Evolutionary conservation across 148 eudicot species (phyloP).

Genomic region (Tetragonia tetragonoides): DNA sequence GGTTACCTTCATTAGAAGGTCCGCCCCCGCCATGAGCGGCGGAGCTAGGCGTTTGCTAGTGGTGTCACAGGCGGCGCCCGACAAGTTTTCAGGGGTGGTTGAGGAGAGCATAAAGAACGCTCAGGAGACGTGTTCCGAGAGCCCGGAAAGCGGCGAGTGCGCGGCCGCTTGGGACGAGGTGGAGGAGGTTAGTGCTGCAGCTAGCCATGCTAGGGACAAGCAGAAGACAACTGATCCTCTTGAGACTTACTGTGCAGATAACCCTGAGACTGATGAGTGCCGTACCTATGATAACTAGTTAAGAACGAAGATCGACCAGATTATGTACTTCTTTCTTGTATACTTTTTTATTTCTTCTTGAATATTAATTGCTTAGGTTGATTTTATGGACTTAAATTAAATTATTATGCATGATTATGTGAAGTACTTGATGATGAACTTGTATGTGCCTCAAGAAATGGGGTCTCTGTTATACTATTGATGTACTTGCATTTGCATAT

Average conservation of each 20-base stretch:
- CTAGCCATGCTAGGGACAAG: slow-evolving; percentile 82
- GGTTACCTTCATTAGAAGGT: slow-evolving; percentile 17
- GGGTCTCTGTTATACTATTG: no score
- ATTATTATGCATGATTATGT: no score
- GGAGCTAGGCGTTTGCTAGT: slow-evolving; percentile 28
- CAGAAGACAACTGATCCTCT: slow-evolving; percentile 63
- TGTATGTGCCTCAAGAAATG: no score
- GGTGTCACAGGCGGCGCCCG: slow-evolving; percentile 52
- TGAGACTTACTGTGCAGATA: slow-evolving; percentile 77
- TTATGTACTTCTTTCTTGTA: slow-evolving; percentile 15
- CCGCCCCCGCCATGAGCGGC: slow-evolving; percentile 31
- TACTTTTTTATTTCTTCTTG: slow-evolving; percentile 1
- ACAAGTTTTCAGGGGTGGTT: slow-evolving; percentile 58
- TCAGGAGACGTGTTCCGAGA: slow-evolving; percentile 63
- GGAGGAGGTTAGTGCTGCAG: slow-evolving; percentile 92
- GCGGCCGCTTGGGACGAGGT: slow-evolving; percentile 96
- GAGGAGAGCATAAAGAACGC: slow-evolving; percentile 78
- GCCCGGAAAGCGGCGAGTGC: slow-evolving; percentile 79
- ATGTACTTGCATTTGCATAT: no score
- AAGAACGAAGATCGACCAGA: background rate
- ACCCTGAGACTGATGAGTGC: slow-evolving; percentile 85
- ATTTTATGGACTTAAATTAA: no score
- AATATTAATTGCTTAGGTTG: background rate
- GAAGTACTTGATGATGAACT: no score
- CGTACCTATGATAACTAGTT: slow-evolving; percentile 73